These are phyloP conservation scores for Oenanthe javanica DNA, from an alignment of 140 eudicot genomes.

Conservation along the genomic window DNA sequence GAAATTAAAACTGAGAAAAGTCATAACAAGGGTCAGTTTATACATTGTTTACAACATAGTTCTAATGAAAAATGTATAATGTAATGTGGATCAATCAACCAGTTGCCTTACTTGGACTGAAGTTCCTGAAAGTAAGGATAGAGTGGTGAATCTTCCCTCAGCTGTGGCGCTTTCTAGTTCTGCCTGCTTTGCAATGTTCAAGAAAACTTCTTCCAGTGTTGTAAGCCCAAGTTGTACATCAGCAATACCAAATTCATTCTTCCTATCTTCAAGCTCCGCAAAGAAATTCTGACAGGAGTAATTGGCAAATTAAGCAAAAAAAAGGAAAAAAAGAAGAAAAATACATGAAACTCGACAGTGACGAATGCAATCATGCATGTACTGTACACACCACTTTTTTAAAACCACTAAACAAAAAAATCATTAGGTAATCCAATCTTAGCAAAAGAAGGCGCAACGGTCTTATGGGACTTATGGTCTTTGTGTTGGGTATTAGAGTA, in stretches of 20 bases:
- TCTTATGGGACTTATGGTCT: no score
- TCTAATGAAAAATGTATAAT: background rate
- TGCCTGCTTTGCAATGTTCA: constrained; percentile 82
- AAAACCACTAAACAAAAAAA: background rate
- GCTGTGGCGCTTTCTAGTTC: constrained; percentile 81
- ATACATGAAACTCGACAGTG: background rate
- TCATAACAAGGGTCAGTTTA: background rate
- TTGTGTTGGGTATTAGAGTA: no score
- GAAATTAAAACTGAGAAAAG: background rate
- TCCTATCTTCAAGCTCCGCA: constrained; percentile 71
- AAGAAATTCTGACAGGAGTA: constrained; percentile 46
- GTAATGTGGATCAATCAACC: constrained; percentile 1
- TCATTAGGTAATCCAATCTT: background rate
- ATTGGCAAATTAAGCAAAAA: constrained; percentile 5
- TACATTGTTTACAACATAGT: background rate
- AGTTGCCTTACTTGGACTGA: constrained; percentile 57
- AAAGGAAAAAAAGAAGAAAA: background rate
- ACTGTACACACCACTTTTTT: background rate
- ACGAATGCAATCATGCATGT: no score
- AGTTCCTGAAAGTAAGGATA: constrained; percentile 58
- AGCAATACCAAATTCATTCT: constrained; percentile 64
- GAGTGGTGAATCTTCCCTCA: constrained; percentile 64
- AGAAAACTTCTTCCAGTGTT: constrained; percentile 97
- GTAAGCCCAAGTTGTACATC: constrained; percentile 91
- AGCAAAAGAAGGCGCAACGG: background rate